A percentile compares a stretch with the other conserved stretches of the same genome.
Evolutionary conservation across 352 stramenopile genomes (phyloP).

Genomic region (Phytophthora litchii): DNA sequence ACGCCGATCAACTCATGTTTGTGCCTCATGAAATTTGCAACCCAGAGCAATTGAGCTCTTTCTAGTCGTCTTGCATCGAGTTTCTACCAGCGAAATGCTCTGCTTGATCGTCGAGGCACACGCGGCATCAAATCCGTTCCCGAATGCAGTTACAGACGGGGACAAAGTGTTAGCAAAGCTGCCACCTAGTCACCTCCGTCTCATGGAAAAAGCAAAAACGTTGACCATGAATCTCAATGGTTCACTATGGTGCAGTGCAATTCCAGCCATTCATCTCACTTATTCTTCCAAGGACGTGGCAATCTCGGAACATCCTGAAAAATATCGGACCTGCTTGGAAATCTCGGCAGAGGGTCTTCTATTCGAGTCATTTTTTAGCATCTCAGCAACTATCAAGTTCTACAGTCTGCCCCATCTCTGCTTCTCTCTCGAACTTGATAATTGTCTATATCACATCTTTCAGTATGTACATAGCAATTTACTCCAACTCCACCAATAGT

Average conservation of each 20-base stretch:
- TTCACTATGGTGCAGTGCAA: neutral
- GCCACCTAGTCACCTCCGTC: conserved; percentile 1
- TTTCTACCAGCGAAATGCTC: conserved; percentile 24
- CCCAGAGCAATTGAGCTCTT: conserved; percentile 1
- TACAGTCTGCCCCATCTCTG: neutral
- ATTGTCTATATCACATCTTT: neutral
- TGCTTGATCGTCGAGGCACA: conserved; percentile 23
- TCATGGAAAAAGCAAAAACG: too few species aligned
- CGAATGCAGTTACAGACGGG: conserved; percentile 18
- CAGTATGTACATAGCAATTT: neutral
- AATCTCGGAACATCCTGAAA: neutral
- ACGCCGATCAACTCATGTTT: conserved; percentile 17
- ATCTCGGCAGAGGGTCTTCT: neutral
- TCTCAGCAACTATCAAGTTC: neutral
- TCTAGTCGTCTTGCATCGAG: conserved; percentile 17
- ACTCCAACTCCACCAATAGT: too few species aligned
- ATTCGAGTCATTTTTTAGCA: neutral
- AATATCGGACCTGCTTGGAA: conserved; percentile 8
- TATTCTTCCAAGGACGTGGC: conserved; percentile 19
- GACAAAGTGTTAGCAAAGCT: neutral
- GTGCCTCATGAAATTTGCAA: conserved; percentile 17
- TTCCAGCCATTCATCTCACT: conserved; percentile 15
- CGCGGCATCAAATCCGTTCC: conserved; percentile 29
- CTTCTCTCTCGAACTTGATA: neutral
- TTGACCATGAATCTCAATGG: neutral